Base-by-base conservation (phyloP, 78 protist genomes). In the slime mould (Dictyostelium discoideum) region DNA sequence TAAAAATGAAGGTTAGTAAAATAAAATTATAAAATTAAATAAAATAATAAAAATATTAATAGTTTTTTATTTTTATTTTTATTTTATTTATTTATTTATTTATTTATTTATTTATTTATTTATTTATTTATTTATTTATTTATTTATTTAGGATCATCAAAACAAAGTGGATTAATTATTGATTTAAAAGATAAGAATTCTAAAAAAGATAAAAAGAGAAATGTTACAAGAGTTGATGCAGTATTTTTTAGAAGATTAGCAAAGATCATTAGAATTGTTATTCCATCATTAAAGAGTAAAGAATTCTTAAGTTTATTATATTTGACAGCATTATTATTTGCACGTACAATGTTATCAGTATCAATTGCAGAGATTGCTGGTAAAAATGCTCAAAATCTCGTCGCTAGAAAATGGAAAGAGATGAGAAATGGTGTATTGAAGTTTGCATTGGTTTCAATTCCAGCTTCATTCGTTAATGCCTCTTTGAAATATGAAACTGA, bases 321-420 rank as follows among this genome's bases (percentile, higher is more conserved):
- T 32, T 79, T 92, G 18, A 92, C 96, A 57, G 87, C 79, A 76
- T 83, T 92, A 69, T 65, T 92, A 39, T 40, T 92, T 20, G 93
- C 95, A 18, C 86, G 97, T 84, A 94, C 97, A 39, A 94, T 94
- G 92, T 78, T 94, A 26, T 88, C 95, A 18, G 97, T 88, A 10
- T 76, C 92, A 46, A 79, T 94, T 77, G 97, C 97, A 3, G 97
- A 94, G 54, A 94, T 94, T 48, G 93, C 93, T 6, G 97, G 97
- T 72, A 85, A 40, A 9, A 94, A 94, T 84, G 97, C 97, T 13
- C 97, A 94, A 82, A 88, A 94, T 78, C 48, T 94, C 10, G 97
- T 94, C 2, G 95, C 92, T 9, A 54, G 92, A 63, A 65, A 85
- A 37, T 94, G 93, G 94, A 86, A 48, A 29, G 93, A 94, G 26